Evolutionary conservation across 305 asterid genomes (phyloP).

Genomic region (Fraxinus platypoda): DNA sequence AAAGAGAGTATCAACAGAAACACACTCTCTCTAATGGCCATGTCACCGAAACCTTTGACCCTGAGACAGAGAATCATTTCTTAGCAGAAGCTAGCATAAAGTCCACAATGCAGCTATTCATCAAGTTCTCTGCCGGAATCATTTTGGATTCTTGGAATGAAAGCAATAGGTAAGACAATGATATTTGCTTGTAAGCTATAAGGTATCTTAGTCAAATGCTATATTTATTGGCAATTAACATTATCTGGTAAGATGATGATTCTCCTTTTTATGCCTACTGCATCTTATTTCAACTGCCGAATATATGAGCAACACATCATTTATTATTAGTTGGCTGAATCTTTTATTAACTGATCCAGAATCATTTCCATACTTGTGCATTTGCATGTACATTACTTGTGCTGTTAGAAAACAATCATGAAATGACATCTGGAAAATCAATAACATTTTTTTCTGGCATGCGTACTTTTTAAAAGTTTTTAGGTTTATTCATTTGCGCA

Average conservation of each 20-base stretch:
- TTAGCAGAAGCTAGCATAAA: slow-evolving; percentile 77
- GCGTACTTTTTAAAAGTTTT: neutral
- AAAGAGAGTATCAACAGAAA: slow-evolving; percentile 75
- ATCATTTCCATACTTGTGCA: neutral
- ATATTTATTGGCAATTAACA: neutral
- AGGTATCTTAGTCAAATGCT: neutral
- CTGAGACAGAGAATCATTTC: slow-evolving; percentile 51
- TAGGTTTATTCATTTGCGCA: slow-evolving; percentile 25
- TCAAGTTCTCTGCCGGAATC: slow-evolving; percentile 90
- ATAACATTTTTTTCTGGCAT: neutral
- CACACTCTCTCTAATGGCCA: slow-evolving; percentile 79
- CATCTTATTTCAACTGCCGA: neutral
- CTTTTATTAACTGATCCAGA: neutral
- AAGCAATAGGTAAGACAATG: slow-evolving; percentile 53
- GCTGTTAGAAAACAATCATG: neutral
- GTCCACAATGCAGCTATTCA: slow-evolving; percentile 84
- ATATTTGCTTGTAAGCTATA: neutral
- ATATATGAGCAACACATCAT: neutral
- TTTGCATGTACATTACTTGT: neutral
- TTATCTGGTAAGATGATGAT: neutral
- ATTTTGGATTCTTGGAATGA: slow-evolving; percentile 87
- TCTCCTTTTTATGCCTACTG: neutral
- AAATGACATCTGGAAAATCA: neutral
- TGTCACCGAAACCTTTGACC: slow-evolving; percentile 54
- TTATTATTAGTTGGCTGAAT: neutral